These are phyloP conservation scores for Incumbomyces lentus DNA, from an alignment of 2,329 filamentous ascomycete species.

Conservation along the genomic window DNA sequence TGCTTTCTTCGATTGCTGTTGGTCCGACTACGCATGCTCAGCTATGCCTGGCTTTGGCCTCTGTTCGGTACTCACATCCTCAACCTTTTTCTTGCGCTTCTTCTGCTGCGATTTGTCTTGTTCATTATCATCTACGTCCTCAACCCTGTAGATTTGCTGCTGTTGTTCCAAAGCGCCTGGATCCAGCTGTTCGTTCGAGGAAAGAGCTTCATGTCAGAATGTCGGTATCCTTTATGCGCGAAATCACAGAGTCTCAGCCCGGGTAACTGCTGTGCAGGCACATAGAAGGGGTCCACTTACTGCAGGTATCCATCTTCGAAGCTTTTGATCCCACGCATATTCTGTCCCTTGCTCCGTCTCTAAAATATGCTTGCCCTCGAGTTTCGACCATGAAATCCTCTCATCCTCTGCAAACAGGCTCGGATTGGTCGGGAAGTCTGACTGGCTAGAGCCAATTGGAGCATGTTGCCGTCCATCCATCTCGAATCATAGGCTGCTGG, in stretches of 20 bases:
- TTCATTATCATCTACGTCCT: slow-evolving; percentile 49
- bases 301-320: slow-evolving; percentile 65
- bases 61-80: slow-evolving; percentile 37
- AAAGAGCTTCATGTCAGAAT: slow-evolving; percentile 12
- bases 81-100: slow-evolving; percentile 42
- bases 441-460: slow-evolving; percentile 4
- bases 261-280: slow-evolving; percentile 7
- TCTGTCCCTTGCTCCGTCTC: slow-evolving; percentile 77
- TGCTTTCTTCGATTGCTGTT: slow-evolving; percentile 28
- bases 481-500: too few species aligned
- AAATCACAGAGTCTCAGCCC: slow-evolving; percentile 5
- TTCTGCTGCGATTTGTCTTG: slow-evolving; percentile 41
- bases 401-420: slow-evolving; percentile 65
- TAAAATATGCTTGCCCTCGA: slow-evolving; percentile 71
- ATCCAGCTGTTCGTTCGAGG: slow-evolving; percentile 38
- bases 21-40: slow-evolving; percentile 20
- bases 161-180: slow-evolving; percentile 52
- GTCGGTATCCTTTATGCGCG: slow-evolving; percentile 1
- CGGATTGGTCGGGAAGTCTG: slow-evolving; percentile 43
- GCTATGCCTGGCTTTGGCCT: slow-evolving; percentile 31
- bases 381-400: slow-evolving; percentile 76
- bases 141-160: slow-evolving; percentile 49
- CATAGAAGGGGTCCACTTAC: slow-evolving; percentile 30
- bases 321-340: slow-evolving; percentile 65
- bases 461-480: neutral